These are phyloP conservation scores for Whalleya microplaca DNA, from an alignment of 2,329 filamentous ascomycete genomes.

Conservation along the genomic window DNA sequence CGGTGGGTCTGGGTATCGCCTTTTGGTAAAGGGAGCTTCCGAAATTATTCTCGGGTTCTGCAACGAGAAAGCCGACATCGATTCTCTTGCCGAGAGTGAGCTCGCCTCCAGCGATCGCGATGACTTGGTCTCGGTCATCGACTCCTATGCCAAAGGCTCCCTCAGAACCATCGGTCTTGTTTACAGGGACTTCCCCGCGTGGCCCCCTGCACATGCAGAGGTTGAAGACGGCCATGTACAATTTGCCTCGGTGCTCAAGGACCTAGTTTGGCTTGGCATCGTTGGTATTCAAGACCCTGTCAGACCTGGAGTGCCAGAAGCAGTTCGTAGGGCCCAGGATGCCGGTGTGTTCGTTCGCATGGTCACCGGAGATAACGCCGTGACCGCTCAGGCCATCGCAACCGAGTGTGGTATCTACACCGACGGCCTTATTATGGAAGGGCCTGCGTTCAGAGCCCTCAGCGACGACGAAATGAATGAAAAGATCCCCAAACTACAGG, in stretches of 20 bases:
- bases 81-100: slow-evolving; percentile 46
- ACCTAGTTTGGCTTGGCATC: slow-evolving; percentile 74
- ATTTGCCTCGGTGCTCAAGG: slow-evolving; percentile 64
- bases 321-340: slow-evolving; percentile 67
- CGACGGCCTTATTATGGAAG: slow-evolving; percentile 69
- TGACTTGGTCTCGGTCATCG: slow-evolving; percentile 57
- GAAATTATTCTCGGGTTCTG: slow-evolving; percentile 57
- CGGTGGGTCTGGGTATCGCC: slow-evolving; percentile 47
- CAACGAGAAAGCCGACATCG: slow-evolving; percentile 36
- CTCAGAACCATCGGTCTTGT: slow-evolving; percentile 76
- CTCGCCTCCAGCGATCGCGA: slow-evolving; percentile 62
- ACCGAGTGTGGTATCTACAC: slow-evolving; percentile 72
- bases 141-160: slow-evolving; percentile 66
- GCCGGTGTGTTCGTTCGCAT: slow-evolving; percentile 75
- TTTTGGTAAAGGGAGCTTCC: slow-evolving; percentile 60
- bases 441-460: slow-evolving; percentile 67
- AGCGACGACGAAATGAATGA: slow-evolving; percentile 61
- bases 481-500: slow-evolving; percentile 62
- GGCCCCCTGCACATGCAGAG: slow-evolving; percentile 69
- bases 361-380: slow-evolving; percentile 75
- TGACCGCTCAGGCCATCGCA: slow-evolving; percentile 75
- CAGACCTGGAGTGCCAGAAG: slow-evolving; percentile 67
- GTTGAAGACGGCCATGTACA: slow-evolving; percentile 64
- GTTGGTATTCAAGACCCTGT: slow-evolving; percentile 79
- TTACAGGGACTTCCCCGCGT: slow-evolving; percentile 72